Evolutionary conservation across 768 basidiomycete species (phyloP).

Genomic region (Dentipellis fragilis): DNA sequence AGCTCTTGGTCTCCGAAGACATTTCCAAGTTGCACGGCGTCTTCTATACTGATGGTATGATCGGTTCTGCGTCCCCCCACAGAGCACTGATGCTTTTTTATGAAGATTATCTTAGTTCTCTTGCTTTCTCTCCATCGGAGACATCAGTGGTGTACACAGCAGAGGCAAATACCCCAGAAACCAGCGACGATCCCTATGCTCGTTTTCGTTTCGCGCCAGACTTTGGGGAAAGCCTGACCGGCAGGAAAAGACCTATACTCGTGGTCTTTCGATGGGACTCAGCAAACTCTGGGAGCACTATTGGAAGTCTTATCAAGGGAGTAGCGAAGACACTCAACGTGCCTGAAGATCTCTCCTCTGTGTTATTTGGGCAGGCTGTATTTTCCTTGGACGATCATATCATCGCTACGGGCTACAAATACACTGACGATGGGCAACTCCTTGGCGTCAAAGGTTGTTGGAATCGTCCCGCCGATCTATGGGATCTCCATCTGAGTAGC

Average conservation of each 20-base stretch:
- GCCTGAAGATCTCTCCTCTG: not conserved
- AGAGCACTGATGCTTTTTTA: not conserved
- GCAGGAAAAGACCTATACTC: conserved; percentile 8
- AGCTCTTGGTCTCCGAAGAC: conserved; percentile 3
- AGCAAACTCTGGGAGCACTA: not conserved
- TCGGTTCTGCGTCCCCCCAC: not conserved
- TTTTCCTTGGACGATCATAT: conserved; percentile 12
- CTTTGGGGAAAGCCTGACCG: conserved; percentile 10
- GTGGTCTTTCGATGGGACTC: conserved; percentile 5
- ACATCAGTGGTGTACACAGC: conserved; percentile 12
- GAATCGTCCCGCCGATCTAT: conserved; percentile 20
- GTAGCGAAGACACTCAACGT: not conserved
- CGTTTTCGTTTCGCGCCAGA: conserved; percentile 11
- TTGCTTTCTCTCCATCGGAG: conserved; percentile 12
- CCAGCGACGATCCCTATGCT: conserved; percentile 4
- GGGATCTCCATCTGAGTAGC: conserved; percentile 14
- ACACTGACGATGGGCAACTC: conserved; percentile 17
- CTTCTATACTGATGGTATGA: conserved; percentile 19
- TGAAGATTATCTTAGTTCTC: conserved; percentile 8
- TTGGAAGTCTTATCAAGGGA: not conserved
- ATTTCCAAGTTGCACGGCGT: conserved; percentile 17
- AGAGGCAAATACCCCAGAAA: conserved; percentile 10
- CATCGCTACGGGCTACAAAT: conserved; percentile 19
- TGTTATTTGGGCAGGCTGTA: conserved; percentile 10
- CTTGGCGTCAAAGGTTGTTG: conserved; percentile 24